Evolutionary conservation across 371 early-diverging fungal genomes (phyloP), one percentile per base, ranked within the genome.

Genomic region (Mucor lusitanicus): DNA sequence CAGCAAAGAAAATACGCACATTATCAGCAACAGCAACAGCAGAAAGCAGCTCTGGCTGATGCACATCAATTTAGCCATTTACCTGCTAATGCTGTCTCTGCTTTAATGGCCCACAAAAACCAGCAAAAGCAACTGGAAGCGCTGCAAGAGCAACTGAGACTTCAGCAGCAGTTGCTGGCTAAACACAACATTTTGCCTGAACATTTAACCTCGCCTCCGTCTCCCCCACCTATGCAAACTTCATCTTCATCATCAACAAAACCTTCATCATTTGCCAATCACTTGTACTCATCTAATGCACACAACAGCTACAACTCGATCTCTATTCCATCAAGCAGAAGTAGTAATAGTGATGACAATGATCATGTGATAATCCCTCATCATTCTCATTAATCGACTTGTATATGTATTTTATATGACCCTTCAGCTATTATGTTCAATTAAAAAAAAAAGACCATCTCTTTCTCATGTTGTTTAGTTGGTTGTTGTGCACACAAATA

Each of bases 111-210:
- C 30, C 80, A 80, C 65, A 80, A 77, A 32, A 60, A 76, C 12
- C 80, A 79, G 30, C 76, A 77, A 60, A 74, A 68, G 27, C 76
- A 80, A 27, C 59, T 82, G 19, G 39, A 76, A 54, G 73, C 69
- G 35, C 53, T 82, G 15, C 80, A 82, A 57, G 76, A 71, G 46
- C 77, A 77, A 35, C 53, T 82, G 23, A 75, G 75, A 30, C 63
- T 59, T 30, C 82, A 79, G 53, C 70, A 77, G 50, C 62, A 64
- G 33, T 59, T 79, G 21, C 54, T 81, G 17, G 69, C 68, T 6
- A 73, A 75, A 50, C 77, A 77, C 32, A 48, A 63, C 23, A 59
- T 69, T 17, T 56, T 56, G 13, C 44, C 70, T 7, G 33, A 59
- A 12, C 25, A 55, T 19, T 55, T 55, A n/a, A 17, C 17, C 0